phyloP scores from a whole-genome alignment of 1,139 yeast species.

The Kodamaea plutei region DNA sequence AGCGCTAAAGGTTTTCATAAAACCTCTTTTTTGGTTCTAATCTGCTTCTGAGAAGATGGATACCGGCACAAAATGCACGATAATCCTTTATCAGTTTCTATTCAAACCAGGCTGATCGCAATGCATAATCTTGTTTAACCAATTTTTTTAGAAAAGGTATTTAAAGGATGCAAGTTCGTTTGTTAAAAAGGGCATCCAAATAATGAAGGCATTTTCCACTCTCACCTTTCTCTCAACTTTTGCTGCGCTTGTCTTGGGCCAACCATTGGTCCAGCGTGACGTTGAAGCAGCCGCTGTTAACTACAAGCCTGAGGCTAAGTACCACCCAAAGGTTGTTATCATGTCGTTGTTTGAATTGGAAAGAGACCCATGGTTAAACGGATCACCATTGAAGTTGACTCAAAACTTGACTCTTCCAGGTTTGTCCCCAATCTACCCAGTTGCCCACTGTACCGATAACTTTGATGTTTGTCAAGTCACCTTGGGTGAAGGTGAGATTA shows the following conservation, averaged over 20 bases:
- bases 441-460: conserved; percentile 51
- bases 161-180: no score
- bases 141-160: no score
- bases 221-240: conserved; percentile 11
- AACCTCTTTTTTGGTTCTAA: no score
- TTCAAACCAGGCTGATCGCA: no score
- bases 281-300: conserved; percentile 16
- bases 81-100: no score
- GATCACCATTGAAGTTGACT: conserved; percentile 27
- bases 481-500: conserved; percentile 67
- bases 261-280: conserved; percentile 20
- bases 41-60: no score
- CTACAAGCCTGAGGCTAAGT: conserved; percentile 33
- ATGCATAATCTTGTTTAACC: no score
- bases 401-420: conserved; percentile 57
- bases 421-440: conserved; percentile 56
- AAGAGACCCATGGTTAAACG: conserved; percentile 49
- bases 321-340: conserved; percentile 52
- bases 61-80: no score
- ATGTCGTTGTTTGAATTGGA: conserved; percentile 57
- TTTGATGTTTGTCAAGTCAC: conserved; percentile 58
- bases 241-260: conserved; percentile 15
- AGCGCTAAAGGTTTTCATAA: no score
- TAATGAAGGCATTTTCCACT: conserved; percentile 7
- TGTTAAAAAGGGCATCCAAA: no score